Evolutionary conservation across 2,329 filamentous ascomycete species (phyloP).

Genomic region (Aciculosporium take): DNA sequence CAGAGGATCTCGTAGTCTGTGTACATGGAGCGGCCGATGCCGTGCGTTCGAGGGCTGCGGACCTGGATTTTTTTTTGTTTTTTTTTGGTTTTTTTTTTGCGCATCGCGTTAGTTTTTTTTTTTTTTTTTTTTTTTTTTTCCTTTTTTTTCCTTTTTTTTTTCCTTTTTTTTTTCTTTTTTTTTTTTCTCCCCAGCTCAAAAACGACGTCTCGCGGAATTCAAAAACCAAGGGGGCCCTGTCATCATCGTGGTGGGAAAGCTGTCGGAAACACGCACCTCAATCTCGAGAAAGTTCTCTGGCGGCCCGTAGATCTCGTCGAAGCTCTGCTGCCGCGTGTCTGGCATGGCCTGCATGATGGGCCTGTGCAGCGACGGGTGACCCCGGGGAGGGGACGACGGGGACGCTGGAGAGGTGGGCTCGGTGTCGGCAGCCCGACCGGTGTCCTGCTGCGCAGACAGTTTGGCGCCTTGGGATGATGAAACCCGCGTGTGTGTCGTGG

Average conservation of each 20-base stretch:
- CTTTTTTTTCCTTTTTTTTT: too few relatives aligned
- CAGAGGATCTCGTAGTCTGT: conserved; percentile 98
- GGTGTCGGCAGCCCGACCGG: conserved; percentile 17
- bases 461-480: conserved; percentile 18
- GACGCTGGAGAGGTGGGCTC: conserved; percentile 5
- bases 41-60: conserved; percentile 83
- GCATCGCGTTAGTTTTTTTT: too few relatives aligned
- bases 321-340: conserved; percentile 76
- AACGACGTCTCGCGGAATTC: too few relatives aligned
- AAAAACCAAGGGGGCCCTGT: neutral
- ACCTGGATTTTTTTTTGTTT: conserved; percentile 43
- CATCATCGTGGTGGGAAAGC: neutral
- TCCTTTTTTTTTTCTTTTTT: too few relatives aligned
- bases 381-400: conserved; percentile 15
- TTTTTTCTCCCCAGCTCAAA: too few relatives aligned
- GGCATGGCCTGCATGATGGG: conserved; percentile 53
- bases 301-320: conserved; percentile 96
- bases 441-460: conserved; percentile 27
- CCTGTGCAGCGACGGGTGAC: conserved; percentile 25
- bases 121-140: too few relatives aligned
- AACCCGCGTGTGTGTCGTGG: neutral
- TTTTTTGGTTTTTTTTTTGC: neutral
- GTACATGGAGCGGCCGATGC: conserved; percentile 91
- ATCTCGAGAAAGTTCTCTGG: conserved; percentile 99
- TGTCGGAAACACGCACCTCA: conserved; percentile 56